Percentiles rank a stretch among this genome's conserved stretches.
Evolutionary conservation across 805 yeast genomes (phyloP).

Genomic region (Kluyveromyces lactis): DNA sequence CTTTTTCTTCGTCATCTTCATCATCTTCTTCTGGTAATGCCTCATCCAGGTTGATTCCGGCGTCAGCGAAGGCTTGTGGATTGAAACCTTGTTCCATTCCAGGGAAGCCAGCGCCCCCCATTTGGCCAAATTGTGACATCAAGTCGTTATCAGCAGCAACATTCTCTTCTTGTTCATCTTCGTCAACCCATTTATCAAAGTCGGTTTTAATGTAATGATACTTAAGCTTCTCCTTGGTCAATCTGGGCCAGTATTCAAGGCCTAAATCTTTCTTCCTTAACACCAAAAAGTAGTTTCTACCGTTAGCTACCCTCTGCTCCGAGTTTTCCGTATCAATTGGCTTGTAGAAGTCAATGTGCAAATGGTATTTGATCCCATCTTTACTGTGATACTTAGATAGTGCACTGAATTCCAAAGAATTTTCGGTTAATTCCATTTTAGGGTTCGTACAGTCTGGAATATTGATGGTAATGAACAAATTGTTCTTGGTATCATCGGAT

Average conservation of each 20-base stretch:
- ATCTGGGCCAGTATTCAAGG: slow-evolving; percentile 90
- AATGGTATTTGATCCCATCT: slow-evolving; percentile 40
- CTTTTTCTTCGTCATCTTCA: not conserved
- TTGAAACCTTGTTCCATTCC: slow-evolving; percentile 26
- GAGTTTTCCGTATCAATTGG: slow-evolving; percentile 65
- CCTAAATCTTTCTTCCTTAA: slow-evolving; percentile 60
- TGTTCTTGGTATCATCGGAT: slow-evolving; percentile 63
- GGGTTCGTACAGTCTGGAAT: slow-evolving; percentile 62
- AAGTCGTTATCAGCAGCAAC: slow-evolving; percentile 28
- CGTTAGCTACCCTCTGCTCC: slow-evolving; percentile 43
- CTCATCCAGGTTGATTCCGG: not conserved
- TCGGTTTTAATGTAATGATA: slow-evolving; percentile 82
- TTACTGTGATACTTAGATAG: slow-evolving; percentile 36
- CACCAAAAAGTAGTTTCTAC: slow-evolving; percentile 47
- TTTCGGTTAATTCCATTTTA: slow-evolving; percentile 51
- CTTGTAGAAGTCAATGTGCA: slow-evolving; percentile 67
- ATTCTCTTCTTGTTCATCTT: slow-evolving; percentile 86
- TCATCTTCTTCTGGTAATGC: not conserved
- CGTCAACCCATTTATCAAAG: slow-evolving; percentile 97
- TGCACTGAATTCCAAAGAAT: slow-evolving; percentile 40
- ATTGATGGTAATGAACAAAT: slow-evolving; percentile 64
- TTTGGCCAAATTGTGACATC: slow-evolving; percentile 25
- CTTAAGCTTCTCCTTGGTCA: slow-evolving; percentile 78
- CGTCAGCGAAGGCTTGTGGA: not conserved
- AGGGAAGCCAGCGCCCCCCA: slow-evolving; percentile 28